phyloP scores from a whole-genome alignment of 257 asterid species.

The Haberlea rhodopensis region DNA sequence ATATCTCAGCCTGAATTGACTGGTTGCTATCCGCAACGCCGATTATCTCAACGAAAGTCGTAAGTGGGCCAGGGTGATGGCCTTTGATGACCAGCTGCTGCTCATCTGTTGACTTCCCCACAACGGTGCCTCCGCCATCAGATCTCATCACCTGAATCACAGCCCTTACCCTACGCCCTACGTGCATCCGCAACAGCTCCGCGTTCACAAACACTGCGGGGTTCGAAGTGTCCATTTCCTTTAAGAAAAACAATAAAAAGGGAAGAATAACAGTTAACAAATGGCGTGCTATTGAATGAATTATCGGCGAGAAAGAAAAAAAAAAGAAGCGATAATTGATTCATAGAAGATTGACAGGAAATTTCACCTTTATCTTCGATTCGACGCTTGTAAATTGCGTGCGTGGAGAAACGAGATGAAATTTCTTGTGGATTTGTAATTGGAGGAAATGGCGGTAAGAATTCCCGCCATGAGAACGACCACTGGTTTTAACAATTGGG shows the following conservation, averaged over 20 bases:
- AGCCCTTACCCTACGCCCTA: slow-evolving; percentile 75
- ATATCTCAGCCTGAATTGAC: slow-evolving; percentile 67
- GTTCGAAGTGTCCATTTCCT: slow-evolving; percentile 71
- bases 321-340: too few relatives aligned
- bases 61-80: slow-evolving; percentile 51
- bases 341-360: too few relatives aligned
- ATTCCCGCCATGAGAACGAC: too few relatives aligned
- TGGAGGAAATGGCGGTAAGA: too few relatives aligned
- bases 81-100: slow-evolving; percentile 72
- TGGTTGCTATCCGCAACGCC: slow-evolving; percentile 70
- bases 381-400: too few relatives aligned
- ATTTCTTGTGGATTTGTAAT: too few relatives aligned
- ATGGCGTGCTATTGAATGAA: too few relatives aligned
- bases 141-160: slow-evolving; percentile 71
- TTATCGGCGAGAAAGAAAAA: too few relatives aligned
- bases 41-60: slow-evolving; percentile 79
- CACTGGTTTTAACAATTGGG: too few relatives aligned
- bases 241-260: neutral
- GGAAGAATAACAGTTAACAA: too few relatives aligned
- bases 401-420: too few relatives aligned
- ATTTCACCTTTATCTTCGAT: too few relatives aligned
- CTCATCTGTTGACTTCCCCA: slow-evolving; percentile 78
- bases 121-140: slow-evolving; percentile 66
- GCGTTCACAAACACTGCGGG: slow-evolving; percentile 84
- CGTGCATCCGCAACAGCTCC: slow-evolving; percentile 57